These are phyloP conservation scores for Sparassis latifolia DNA, from an alignment of 1,284 basidiomycete species.

Conservation along the genomic window DNA sequence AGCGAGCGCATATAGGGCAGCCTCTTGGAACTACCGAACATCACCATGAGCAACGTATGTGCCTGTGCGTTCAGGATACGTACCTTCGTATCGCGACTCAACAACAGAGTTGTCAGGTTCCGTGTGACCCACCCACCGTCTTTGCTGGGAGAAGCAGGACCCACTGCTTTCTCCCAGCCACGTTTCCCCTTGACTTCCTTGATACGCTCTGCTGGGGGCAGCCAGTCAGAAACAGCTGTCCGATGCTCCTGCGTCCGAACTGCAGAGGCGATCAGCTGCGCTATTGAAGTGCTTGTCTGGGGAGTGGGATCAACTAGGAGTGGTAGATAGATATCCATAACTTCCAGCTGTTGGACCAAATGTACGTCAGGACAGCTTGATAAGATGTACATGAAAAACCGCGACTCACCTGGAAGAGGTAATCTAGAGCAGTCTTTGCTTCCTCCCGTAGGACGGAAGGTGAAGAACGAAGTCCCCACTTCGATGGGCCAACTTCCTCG, in stretches of 20 bases:
- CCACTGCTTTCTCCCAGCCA: slow-evolving; percentile 58
- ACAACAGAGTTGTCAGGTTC: slow-evolving; percentile 41
- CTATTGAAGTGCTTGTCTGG: slow-evolving; percentile 40
- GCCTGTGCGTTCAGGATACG: neutral
- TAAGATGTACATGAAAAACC: too few relatives aligned
- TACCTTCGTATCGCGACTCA: slow-evolving; percentile 50
- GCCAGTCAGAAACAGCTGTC: slow-evolving; percentile 53
- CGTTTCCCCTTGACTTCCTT: slow-evolving; percentile 52
- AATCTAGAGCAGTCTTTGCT: slow-evolving; percentile 49
- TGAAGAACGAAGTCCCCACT: slow-evolving; percentile 53
- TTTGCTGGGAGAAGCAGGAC: slow-evolving; percentile 32
- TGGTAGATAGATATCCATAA: slow-evolving; percentile 61
- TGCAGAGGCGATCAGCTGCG: slow-evolving; percentile 48
- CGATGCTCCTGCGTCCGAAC: slow-evolving; percentile 52
- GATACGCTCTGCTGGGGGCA: slow-evolving; percentile 47
- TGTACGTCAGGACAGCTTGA: too few relatives aligned
- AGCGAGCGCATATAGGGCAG: slow-evolving; percentile 62
- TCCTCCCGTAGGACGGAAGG: slow-evolving; percentile 39
- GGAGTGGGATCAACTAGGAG: slow-evolving; percentile 40
- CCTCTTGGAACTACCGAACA: slow-evolving; percentile 57
- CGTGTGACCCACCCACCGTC: slow-evolving; percentile 56
- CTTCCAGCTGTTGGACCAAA: slow-evolving; percentile 36
- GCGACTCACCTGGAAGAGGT: slow-evolving; percentile 48
- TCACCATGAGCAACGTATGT: neutral
- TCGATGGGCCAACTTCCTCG: slow-evolving; percentile 57